Percentiles rank a stretch among this genome's conserved stretches.
phyloP scores from a whole-genome alignment of 2,329 filamentous ascomycete genomes.

The Cladorrhinum sp. region DNA sequence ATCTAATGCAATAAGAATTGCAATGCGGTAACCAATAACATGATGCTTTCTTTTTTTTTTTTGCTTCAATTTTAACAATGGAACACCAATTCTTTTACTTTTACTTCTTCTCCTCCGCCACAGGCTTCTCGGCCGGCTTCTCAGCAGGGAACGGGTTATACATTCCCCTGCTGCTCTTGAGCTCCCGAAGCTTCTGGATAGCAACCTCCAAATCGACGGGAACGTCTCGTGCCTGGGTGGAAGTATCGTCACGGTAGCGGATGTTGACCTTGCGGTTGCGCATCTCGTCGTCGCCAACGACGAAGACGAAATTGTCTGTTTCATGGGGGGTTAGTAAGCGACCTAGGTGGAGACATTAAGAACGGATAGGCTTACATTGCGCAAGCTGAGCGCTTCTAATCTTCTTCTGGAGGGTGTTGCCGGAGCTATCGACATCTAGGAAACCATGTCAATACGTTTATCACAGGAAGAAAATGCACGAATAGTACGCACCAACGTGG shows the following conservation, averaged over 20 bases:
- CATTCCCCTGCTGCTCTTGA: constrained; percentile 46
- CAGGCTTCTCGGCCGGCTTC: not conserved
- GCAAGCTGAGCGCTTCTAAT: constrained; percentile 76
- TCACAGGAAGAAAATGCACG: not conserved
- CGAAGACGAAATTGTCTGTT: constrained; percentile 37
- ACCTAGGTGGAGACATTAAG: not conserved
- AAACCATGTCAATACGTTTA: not conserved
- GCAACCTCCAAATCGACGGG: constrained; percentile 56
- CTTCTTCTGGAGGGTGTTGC: constrained; percentile 87
- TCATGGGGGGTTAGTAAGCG: constrained; percentile 5
- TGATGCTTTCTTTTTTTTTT: not conserved
- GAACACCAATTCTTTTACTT: too few relatives aligned
- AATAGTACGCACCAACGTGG: constrained; percentile 49
- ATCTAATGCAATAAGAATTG: not conserved
- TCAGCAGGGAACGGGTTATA: constrained; percentile 37
- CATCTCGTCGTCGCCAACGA: constrained; percentile 62
- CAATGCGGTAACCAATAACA: too few relatives aligned
- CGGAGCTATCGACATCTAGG: constrained; percentile 60
- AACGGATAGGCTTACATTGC: constrained; percentile 80
- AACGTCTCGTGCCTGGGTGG: constrained; percentile 59
- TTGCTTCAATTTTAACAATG: not conserved
- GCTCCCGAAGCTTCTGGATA: constrained; percentile 51
- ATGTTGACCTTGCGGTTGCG: constrained; percentile 60
- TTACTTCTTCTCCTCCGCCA: constrained; percentile 22
- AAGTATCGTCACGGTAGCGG: constrained; percentile 61